Percentiles rank a stretch among this genome's conserved stretches.
phyloP scores from a whole-genome alignment of 2,329 filamentous ascomycete species.

The Periglandula ipomoeae region DNA sequence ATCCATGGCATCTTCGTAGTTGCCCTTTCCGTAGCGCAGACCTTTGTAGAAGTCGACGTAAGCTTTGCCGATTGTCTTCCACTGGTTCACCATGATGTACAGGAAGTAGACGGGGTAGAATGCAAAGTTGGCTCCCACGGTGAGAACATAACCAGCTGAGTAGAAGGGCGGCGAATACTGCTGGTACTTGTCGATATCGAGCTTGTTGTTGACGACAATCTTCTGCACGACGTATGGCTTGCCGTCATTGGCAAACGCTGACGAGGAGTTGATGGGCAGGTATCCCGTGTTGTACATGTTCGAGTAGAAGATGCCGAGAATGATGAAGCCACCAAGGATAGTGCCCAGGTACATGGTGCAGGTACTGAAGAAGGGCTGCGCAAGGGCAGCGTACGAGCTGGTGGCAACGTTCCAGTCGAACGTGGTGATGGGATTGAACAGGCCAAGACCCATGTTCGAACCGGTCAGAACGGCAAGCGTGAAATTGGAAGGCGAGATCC shows the following conservation, averaged over 20 bases:
- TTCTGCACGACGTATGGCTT: constrained; percentile 24
- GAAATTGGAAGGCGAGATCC: constrained; percentile 39
- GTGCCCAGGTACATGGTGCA: constrained; percentile 27
- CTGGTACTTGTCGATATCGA: constrained; percentile 30
- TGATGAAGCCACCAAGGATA: constrained; percentile 27
- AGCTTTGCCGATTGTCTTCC: constrained; percentile 20
- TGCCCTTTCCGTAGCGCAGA: constrained; percentile 27
- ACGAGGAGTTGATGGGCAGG: constrained; percentile 35
- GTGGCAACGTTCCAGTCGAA: constrained; percentile 33
- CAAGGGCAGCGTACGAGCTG: constrained; percentile 27
- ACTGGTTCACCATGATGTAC: constrained; percentile 30
- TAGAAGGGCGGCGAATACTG: constrained; percentile 35
- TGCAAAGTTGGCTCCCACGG: constrained; percentile 32
- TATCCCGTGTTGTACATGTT: constrained; percentile 36
- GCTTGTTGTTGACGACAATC: constrained; percentile 27
- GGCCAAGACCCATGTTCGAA: constrained; percentile 29
- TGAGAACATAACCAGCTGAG: constrained; percentile 32
- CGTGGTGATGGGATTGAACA: constrained; percentile 26
- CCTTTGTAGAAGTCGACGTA: constrained; percentile 31
- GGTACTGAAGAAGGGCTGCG: constrained; percentile 29
- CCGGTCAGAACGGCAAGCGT: constrained; percentile 31
- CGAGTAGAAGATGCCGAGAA: constrained; percentile 31
- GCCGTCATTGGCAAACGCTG: constrained; percentile 33
- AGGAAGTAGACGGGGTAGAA: constrained; percentile 35
- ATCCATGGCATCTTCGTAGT: constrained; percentile 32